phyloP scores from a whole-genome alignment of 179 eudicot genomes.

The Sideroxylon spinosum region DNA sequence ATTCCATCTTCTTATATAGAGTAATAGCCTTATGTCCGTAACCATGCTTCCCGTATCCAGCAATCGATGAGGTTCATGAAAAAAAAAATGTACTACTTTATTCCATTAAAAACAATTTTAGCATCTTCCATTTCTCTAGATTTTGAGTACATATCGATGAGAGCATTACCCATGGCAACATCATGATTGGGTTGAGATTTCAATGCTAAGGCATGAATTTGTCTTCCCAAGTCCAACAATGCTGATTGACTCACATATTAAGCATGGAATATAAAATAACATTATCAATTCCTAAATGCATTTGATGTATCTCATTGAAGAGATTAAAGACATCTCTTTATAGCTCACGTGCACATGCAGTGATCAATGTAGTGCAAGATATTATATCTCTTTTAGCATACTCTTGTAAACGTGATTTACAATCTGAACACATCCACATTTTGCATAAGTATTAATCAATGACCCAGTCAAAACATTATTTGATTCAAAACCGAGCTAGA shows the following conservation, averaged over 20 bases:
- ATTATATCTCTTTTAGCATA: conserved; percentile 38
- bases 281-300: conserved; percentile 37
- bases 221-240: conserved; percentile 51
- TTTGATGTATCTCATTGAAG: conserved; percentile 41
- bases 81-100: too few species aligned
- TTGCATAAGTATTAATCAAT: conserved; percentile 60
- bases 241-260: conserved; percentile 53
- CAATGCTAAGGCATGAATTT: conserved; percentile 48
- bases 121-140: conserved; percentile 59
- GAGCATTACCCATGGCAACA: conserved; percentile 55
- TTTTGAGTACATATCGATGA: conserved; percentile 77
- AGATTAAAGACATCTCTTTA: conserved; percentile 39
- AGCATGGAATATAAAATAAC: conserved; percentile 57
- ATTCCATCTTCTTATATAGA: conserved; percentile 46
- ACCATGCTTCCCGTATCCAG: conserved; percentile 64
- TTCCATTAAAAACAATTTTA: conserved; percentile 35
- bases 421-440: conserved; percentile 46
- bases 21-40: conserved; percentile 42
- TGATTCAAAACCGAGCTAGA: conserved; percentile 47
- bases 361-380: conserved; percentile 54
- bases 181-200: conserved; percentile 40
- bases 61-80: conserved; percentile 69
- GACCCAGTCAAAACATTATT: conserved; percentile 35
- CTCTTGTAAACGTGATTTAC: conserved; percentile 36
- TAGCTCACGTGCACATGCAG: conserved; percentile 49